Evolutionary conservation across 495 filamentous ascomycete species (phyloP).

Genomic region (Rhypophila decipiens): DNA sequence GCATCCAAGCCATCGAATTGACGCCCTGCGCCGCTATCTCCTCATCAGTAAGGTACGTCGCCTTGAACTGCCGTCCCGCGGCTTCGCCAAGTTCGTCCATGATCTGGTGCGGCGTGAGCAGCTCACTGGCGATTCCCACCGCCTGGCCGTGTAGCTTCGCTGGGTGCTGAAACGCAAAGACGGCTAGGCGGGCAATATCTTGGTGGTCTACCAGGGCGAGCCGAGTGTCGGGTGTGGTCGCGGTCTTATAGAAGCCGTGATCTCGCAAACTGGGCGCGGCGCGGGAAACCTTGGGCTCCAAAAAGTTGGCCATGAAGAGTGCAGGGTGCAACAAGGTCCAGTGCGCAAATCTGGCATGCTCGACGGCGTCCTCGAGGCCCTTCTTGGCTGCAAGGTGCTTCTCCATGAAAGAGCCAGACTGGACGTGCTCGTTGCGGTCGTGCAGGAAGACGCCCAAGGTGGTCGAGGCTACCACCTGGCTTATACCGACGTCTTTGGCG

Average conservation of each 20-base stretch:
- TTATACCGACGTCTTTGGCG: not conserved
- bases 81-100: not conserved
- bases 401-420: slow-evolving; percentile 15
- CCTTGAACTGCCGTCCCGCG: not conserved
- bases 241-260: slow-evolving; percentile 12
- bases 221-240: slow-evolving; percentile 18
- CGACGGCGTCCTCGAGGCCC: slow-evolving; percentile 31
- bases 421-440: slow-evolving; percentile 11
- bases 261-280: not conserved
- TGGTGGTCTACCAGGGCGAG: slow-evolving; percentile 39
- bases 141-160: slow-evolving; percentile 24
- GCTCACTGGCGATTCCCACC: slow-evolving; percentile 32
- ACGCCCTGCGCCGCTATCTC: not conserved
- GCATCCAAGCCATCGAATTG: not conserved
- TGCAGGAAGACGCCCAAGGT: slow-evolving; percentile 14
- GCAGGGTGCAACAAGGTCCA: slow-evolving; percentile 44
- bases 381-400: slow-evolving; percentile 21
- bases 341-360: slow-evolving; percentile 29
- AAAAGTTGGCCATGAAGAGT: slow-evolving; percentile 44
- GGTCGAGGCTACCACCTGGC: slow-evolving; percentile 4
- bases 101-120: slow-evolving; percentile 24
- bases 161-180: slow-evolving; percentile 34
- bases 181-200: slow-evolving; percentile 38
- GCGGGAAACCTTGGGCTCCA: slow-evolving; percentile 29
- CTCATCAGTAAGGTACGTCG: not conserved